Evolutionary conservation across 2,329 filamentous ascomycete genomes (phyloP), one percentile per base, ranked within the genome.

Genomic region (Fusarium sambucinum): DNA sequence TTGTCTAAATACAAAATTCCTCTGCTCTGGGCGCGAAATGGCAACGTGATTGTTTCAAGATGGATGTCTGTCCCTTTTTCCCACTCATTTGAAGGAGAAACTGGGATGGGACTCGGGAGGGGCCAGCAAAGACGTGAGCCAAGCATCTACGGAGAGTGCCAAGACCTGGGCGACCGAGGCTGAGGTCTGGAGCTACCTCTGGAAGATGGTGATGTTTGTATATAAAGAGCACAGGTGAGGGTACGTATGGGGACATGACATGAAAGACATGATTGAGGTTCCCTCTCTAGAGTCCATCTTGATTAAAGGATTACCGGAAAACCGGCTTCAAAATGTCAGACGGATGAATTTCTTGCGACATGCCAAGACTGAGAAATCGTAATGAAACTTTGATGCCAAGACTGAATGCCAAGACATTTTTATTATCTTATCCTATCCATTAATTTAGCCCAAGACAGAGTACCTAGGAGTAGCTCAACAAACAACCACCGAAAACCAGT

Each of bases 151-250:
- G 57, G 59, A 59, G 59, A 57, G 66, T 55, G 71, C 71, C 71
- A 73, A 73, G 71, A 56, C 48, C 65, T 73, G 67, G 71, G 67
- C 71, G 54, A 42, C 59, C 62, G 47, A 62, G 55, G 63, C 51
- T 48, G 61, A 58, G 29, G 25, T 19, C n/a, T 19, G 13, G 27
- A 45, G 42, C 42, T 45, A 45, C 40, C 40, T 14, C 27, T 27
- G 40, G 40, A 13, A 50, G 21, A 27, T 48, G 44, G 40, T 33
- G 57, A 51, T 54, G n/a, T 16, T 38, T 12, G 33, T 32, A 5
- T n/a, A 16, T 38, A 14, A n/a, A 45, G 12, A 45, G 12, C 12
- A 19, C 3, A 45, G 6, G 42, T 45, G 25, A 45, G 42, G 13
- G 25, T 19, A 7, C n/a, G 8, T 14, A 45, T 27, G n/a, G 21